Conservation (phyloP, 1,284 basidiomycete species). For the Ganoderma multipileum region DNA sequence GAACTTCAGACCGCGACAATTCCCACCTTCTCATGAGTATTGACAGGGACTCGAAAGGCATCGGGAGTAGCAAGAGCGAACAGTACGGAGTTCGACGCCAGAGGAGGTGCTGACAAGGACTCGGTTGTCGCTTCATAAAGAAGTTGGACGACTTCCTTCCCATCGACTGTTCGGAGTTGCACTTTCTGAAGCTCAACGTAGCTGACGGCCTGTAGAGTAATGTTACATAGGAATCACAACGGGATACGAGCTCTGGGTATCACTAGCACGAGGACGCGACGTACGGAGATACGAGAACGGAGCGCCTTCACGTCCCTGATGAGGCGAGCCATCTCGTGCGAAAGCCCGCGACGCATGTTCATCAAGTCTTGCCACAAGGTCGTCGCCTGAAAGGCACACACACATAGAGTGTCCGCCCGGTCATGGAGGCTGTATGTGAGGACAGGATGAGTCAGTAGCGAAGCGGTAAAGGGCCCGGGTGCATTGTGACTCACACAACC, state of each 20-base stretch:
- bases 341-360: not conserved
- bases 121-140: not conserved
- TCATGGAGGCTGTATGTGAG: not conserved
- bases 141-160: not conserved
- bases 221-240: too few species aligned
- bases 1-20: too few species aligned
- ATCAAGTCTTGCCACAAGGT: not conserved
- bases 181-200: not conserved
- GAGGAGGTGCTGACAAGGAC: not conserved
- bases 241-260: too few species aligned
- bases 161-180: not conserved
- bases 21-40: too few species aligned
- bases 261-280: not conserved
- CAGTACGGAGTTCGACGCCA: not conserved
- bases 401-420: not conserved
- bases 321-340: not conserved
- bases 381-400: not conserved
- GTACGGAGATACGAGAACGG: not conserved
- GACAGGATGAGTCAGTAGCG: not conserved
- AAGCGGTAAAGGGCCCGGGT: not conserved
- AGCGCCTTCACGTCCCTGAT: not conserved
- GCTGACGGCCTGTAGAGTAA: not conserved
- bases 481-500: not conserved
- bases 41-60: too few species aligned
- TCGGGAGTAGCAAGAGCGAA: not conserved